These are phyloP conservation scores for Penicillium robsamsonii DNA, from an alignment of 495 filamentous ascomycete genomes.

Conservation along the genomic window DNA sequence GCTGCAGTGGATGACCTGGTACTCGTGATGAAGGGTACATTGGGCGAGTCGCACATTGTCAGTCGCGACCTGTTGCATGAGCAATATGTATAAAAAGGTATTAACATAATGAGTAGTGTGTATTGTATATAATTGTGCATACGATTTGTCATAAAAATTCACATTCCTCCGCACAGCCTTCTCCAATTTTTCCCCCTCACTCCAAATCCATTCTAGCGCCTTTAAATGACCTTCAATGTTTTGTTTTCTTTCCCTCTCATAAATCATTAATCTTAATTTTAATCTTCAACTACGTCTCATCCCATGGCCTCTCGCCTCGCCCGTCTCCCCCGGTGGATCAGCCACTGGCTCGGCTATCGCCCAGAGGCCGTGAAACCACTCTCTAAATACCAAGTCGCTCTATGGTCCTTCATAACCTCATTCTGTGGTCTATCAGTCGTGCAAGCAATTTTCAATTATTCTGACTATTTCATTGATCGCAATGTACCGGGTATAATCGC, in stretches of 20 bases:
- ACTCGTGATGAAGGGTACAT: slow-evolving; percentile 40
- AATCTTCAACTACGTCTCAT: neutral
- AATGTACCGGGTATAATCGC: slow-evolving; percentile 35
- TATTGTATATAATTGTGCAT: neutral
- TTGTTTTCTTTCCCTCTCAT: slow-evolving; percentile 4
- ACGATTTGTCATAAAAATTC: slow-evolving; percentile 12
- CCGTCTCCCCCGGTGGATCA: slow-evolving; percentile 34
- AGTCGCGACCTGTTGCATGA: slow-evolving; percentile 24
- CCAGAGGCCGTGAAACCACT: slow-evolving; percentile 26
- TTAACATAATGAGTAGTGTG: neutral
- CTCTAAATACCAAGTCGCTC: slow-evolving; percentile 21
- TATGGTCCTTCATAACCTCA: slow-evolving; percentile 37
- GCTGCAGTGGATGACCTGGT: slow-evolving; percentile 40
- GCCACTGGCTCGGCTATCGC: slow-evolving; percentile 42
- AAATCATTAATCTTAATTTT: neutral
- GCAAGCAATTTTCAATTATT: slow-evolving; percentile 36
- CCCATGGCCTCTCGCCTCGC: slow-evolving; percentile 25
- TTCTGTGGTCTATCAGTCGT: slow-evolving; percentile 37
- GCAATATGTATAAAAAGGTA: slow-evolving; percentile 14
- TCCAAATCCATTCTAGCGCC: neutral
- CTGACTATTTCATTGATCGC: slow-evolving; percentile 30
- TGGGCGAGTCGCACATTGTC: slow-evolving; percentile 45
- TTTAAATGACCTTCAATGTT: neutral
- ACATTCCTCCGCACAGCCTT: slow-evolving; percentile 20
- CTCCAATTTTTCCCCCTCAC: slow-evolving; percentile 14